phyloP scores from a whole-genome alignment of 305 asterid genomes.

The Solanum hybrid region DNA sequence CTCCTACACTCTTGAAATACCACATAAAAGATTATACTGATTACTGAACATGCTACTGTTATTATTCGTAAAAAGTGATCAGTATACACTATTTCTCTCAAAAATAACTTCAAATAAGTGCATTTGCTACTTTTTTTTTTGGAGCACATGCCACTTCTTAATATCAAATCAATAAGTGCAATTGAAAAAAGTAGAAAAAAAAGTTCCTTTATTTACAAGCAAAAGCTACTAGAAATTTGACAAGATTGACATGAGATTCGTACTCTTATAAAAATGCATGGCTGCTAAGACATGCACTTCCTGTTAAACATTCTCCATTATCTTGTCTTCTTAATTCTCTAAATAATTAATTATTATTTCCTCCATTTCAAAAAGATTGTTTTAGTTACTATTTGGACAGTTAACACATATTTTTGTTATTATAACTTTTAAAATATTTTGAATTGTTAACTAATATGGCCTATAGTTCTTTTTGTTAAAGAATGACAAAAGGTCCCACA shows the following conservation, averaged over 20 bases:
- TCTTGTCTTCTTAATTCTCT: background rate
- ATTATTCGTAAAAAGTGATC: background rate
- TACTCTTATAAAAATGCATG: slow-evolving; percentile 14
- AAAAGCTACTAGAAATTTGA: background rate
- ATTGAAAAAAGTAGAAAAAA: background rate
- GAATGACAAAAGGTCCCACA: too few species aligned
- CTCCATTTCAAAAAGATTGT: background rate
- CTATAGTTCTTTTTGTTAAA: too few species aligned
- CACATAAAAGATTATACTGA: background rate
- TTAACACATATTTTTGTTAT: too few species aligned
- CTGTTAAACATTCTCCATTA: background rate
- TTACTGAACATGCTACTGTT: background rate
- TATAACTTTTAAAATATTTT: background rate
- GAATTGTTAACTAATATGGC: accelerated
- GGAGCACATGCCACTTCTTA: slow-evolving; percentile 28
- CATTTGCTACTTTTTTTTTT: slow-evolving; percentile 40
- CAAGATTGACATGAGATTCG: slow-evolving; percentile 4
- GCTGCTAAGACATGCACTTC: slow-evolving; percentile 10
- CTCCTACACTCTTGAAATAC: background rate
- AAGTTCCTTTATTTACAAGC: slow-evolving; percentile 1
- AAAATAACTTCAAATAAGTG: slow-evolving; percentile 14
- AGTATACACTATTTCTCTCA: background rate
- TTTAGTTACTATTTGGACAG: background rate
- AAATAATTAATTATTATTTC: background rate
- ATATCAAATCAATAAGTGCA: background rate